These are phyloP conservation scores for Phialemonium atrogriseum DNA, from an alignment of 2,329 filamentous ascomycete species.

Conservation along the genomic window DNA sequence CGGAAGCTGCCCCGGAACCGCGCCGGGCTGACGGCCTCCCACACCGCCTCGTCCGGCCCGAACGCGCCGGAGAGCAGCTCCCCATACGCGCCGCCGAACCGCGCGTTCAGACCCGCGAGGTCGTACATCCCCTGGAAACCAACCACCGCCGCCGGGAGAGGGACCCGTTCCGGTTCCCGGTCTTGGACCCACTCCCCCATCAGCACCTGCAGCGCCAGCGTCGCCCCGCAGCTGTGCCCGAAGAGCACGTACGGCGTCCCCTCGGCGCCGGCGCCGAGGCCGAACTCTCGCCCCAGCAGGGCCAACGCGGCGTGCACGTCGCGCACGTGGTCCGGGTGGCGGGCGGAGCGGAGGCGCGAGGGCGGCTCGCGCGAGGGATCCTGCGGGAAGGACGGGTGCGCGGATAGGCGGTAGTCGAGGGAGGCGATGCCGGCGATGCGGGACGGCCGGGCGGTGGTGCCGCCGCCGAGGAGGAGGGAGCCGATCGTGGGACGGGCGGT, in stretches of 20 bases:
- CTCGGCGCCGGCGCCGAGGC: slow-evolving; percentile 18
- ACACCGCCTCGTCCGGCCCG: slow-evolving; percentile 39
- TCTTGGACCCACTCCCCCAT: slow-evolving; percentile 22
- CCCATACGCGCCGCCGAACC: slow-evolving; percentile 37
- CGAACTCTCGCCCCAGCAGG: slow-evolving; percentile 37
- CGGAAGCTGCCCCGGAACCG: slow-evolving; percentile 31
- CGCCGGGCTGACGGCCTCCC: slow-evolving; percentile 49
- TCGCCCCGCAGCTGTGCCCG: slow-evolving; percentile 57
- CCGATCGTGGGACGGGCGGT: slow-evolving; percentile 37
- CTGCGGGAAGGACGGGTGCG: slow-evolving; percentile 37
- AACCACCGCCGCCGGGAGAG: slow-evolving; percentile 10
- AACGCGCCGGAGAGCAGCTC: slow-evolving; percentile 54
- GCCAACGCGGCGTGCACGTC: slow-evolving; percentile 46
- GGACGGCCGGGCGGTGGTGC: slow-evolving; percentile 14
- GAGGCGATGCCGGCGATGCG: slow-evolving; percentile 54
- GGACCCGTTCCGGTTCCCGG: background rate
- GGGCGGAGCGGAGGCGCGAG: slow-evolving; percentile 29
- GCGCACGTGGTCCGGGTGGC: slow-evolving; percentile 52
- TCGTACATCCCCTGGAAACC: slow-evolving; percentile 18
- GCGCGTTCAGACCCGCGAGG: slow-evolving; percentile 20
- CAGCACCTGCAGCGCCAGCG: slow-evolving; percentile 52
- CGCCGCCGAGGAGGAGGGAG: slow-evolving; percentile 24
- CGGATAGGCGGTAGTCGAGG: slow-evolving; percentile 55
- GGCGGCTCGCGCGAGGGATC: slow-evolving; percentile 28
- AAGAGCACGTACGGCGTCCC: slow-evolving; percentile 41